Evolutionary conservation across 2,329 filamentous ascomycete species (phyloP).

Genomic region (Chaetomium sp.): DNA sequence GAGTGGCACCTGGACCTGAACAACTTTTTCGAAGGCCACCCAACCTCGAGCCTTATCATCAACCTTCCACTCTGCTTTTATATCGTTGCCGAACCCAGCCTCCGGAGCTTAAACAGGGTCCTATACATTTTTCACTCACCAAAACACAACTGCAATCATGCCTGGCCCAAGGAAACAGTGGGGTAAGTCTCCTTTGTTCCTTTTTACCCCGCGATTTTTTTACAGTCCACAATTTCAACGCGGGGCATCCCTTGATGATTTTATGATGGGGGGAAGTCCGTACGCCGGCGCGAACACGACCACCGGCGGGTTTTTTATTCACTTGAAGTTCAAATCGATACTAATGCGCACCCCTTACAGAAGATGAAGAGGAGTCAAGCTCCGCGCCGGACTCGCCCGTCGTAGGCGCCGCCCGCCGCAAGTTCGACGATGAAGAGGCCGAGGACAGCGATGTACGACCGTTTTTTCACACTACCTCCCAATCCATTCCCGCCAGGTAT

Average conservation of each 20-base stretch:
- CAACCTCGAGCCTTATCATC: conserved; percentile 6
- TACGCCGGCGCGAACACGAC: neutral
- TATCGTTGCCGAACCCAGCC: too few relatives aligned
- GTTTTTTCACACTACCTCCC: neutral
- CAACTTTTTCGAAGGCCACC: conserved; percentile 4
- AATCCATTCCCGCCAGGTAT: neutral
- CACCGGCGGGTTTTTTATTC: neutral
- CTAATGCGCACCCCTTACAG: conserved; percentile 15
- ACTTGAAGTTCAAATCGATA: neutral
- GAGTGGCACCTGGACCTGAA: neutral
- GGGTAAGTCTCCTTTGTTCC: conserved; percentile 30
- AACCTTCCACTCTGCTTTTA: neutral
- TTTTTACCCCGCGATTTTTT: conserved; percentile 19
- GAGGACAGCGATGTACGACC: conserved; percentile 67
- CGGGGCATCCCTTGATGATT: neutral
- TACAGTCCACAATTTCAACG: neutral
- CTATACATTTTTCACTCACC: too few relatives aligned
- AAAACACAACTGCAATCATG: conserved; percentile 24
- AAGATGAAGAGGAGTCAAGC: conserved; percentile 32
- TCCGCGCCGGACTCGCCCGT: conserved; percentile 34
- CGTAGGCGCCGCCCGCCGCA: conserved; percentile 41
- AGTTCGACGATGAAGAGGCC: conserved; percentile 90
- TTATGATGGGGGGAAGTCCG: neutral
- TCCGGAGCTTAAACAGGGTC: too few relatives aligned
- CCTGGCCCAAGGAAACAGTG: conserved; percentile 32